Conservation (phyloP, 768 basidiomycete species). For the Sporobolomyces pararoseus region DNA sequence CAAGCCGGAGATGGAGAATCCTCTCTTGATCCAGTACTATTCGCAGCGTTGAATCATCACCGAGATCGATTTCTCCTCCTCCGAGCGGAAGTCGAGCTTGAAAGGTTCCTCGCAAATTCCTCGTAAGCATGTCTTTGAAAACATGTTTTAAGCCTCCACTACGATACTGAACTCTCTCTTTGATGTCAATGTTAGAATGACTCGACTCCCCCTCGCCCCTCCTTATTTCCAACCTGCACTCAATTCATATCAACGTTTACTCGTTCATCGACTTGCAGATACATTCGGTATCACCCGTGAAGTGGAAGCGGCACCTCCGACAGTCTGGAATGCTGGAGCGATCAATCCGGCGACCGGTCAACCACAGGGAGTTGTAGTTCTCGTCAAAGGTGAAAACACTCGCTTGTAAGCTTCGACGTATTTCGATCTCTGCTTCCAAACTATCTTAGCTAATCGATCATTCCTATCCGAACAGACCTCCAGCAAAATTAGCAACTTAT, state of each 20-base stretch:
- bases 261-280: constrained; percentile 44
- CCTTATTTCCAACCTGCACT: constrained; percentile 37
- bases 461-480: constrained; percentile 9
- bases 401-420: not conserved
- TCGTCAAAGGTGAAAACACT: constrained; percentile 33
- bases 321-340: constrained; percentile 16
- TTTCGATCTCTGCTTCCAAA: not conserved
- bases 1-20: not conserved
- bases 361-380: constrained; percentile 35
- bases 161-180: not conserved
- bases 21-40: constrained; percentile 26
- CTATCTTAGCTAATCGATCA: not conserved
- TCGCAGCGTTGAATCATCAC: constrained; percentile 17
- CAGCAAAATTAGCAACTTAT: constrained; percentile 16
- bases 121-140: too few relatives aligned
- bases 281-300: constrained; percentile 43
- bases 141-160: not conserved
- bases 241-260: constrained; percentile 45
- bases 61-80: constrained; percentile 35
- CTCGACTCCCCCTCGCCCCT: constrained; percentile 36
- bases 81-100: constrained; percentile 38
- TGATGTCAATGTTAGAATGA: not conserved
- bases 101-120: constrained; percentile 27
- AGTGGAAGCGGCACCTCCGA: constrained; percentile 30
- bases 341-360: constrained; percentile 31